Conservation (phyloP, 805 yeast genomes). For the Nakazawaea sp. region DNA sequence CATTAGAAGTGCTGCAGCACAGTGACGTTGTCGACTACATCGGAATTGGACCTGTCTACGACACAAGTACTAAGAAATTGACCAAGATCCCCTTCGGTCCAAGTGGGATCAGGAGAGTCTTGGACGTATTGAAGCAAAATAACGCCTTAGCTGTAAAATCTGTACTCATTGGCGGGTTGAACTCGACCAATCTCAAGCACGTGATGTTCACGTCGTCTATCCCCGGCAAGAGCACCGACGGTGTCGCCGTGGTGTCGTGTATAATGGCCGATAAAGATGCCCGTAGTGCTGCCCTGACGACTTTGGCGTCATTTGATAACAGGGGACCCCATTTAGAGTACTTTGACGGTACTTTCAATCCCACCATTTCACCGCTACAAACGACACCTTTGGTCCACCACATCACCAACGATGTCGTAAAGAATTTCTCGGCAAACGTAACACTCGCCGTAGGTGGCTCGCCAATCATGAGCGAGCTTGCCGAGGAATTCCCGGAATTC, state of each 20-base stretch:
- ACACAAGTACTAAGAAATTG: slow-evolving; percentile 63
- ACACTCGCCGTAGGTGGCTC: slow-evolving; percentile 79
- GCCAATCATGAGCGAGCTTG: slow-evolving; percentile 80
- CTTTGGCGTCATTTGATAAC: slow-evolving; percentile 23
- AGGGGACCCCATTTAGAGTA: slow-evolving; percentile 20
- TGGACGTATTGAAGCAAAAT: slow-evolving; percentile 35
- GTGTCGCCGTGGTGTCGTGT: slow-evolving; percentile 87
- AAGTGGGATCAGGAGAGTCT: slow-evolving; percentile 50
- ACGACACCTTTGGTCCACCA: slow-evolving; percentile 71
- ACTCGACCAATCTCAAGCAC: slow-evolving; percentile 51
- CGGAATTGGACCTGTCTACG: slow-evolving; percentile 77
- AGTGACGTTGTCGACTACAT: slow-evolving; percentile 58
- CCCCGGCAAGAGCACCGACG: slow-evolving; percentile 50
- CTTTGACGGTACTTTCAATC: not conserved
- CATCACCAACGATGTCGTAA: slow-evolving; percentile 84
- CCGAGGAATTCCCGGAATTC: slow-evolving; percentile 61
- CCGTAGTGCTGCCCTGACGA: slow-evolving; percentile 36
- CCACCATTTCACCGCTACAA: slow-evolving; percentile 13
- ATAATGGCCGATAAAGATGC: slow-evolving; percentile 64
- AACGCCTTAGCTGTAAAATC: slow-evolving; percentile 35
- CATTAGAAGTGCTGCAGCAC: slow-evolving; percentile 38
- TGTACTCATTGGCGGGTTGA: slow-evolving; percentile 81
- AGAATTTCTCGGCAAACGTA: slow-evolving; percentile 82
- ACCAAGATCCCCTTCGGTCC: slow-evolving; percentile 60
- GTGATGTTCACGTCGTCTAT: slow-evolving; percentile 45